Conservation (phyloP, 1,284 basidiomycete species). For the Ganoderma resinaceum region DNA sequence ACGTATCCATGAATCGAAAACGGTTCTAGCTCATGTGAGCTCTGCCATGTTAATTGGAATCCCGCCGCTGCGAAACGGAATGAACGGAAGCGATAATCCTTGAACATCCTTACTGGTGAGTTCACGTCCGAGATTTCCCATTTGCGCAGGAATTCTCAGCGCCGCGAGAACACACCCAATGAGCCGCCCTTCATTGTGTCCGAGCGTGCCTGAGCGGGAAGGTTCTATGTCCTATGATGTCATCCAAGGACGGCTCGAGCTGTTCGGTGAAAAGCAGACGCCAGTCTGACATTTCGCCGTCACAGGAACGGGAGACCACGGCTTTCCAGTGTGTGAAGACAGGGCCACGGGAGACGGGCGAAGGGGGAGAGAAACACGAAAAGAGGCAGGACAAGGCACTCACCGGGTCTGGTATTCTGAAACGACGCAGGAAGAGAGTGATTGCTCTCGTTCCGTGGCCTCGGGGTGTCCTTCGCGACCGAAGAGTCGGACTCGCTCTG, state of each 20-base stretch:
- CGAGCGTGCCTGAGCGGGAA: background rate
- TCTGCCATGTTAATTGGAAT: no score
- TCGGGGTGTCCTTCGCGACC: slow-evolving; percentile 38
- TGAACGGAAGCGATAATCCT: no score
- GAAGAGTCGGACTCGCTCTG: slow-evolving; percentile 42
- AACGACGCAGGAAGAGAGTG: slow-evolving; percentile 41
- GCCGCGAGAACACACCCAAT: background rate
- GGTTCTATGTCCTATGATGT: background rate
- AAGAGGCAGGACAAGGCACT: slow-evolving; percentile 10
- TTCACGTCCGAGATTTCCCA: background rate
- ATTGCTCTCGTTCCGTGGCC: slow-evolving; percentile 51
- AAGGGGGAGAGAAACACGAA: background rate
- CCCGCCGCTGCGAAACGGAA: no score
- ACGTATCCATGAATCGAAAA: no score
- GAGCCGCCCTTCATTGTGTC: background rate
- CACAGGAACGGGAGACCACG: background rate
- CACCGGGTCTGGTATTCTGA: slow-evolving; percentile 42
- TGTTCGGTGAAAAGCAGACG: background rate
- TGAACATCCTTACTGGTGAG: no score
- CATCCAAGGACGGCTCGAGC: background rate
- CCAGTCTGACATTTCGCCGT: background rate
- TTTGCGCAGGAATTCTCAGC: background rate
- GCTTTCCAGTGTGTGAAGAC: background rate
- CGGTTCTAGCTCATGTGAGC: no score
- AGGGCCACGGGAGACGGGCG: background rate